Evolutionary conservation across 2,329 filamentous ascomycete species (phyloP).

Genomic region (Colletotrichum spinosum): DNA sequence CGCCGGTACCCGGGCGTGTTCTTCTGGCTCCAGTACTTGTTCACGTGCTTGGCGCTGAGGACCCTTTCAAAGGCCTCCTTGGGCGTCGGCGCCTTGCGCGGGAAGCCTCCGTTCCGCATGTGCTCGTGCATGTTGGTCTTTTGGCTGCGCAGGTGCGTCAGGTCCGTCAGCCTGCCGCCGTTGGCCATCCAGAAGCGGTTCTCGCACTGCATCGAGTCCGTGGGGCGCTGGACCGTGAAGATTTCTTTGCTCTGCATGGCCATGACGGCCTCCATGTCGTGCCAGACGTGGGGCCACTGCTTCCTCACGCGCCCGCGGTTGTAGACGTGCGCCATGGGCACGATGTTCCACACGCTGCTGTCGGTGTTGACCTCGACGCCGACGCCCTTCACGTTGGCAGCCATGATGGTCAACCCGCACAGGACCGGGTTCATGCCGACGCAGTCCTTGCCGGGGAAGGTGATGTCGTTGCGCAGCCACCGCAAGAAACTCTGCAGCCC

Average conservation of each 20-base stretch:
- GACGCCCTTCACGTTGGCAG: background rate
- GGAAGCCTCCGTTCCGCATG: background rate
- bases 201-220: background rate
- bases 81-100: background rate
- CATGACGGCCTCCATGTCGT: conserved; percentile 7
- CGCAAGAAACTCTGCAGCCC: background rate
- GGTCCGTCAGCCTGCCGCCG: background rate
- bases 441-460: background rate
- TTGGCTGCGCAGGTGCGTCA: background rate
- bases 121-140: background rate
- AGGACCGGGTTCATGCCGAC: conserved; percentile 1
- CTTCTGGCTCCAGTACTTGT: background rate
- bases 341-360: background rate
- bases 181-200: conserved; percentile 1
- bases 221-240: background rate
- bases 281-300: background rate
- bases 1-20: background rate
- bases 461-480: background rate
- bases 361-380: background rate
- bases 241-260: conserved; percentile 4
- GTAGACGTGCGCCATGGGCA: conserved; percentile 9
- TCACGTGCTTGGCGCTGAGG: background rate
- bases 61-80: background rate
- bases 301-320: background rate
- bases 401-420: background rate